Percentiles rank a stretch among this genome's conserved stretches.
phyloP scores from a whole-genome alignment of 192 early-diverging fungal species.

The Coemansia sp. region DNA sequence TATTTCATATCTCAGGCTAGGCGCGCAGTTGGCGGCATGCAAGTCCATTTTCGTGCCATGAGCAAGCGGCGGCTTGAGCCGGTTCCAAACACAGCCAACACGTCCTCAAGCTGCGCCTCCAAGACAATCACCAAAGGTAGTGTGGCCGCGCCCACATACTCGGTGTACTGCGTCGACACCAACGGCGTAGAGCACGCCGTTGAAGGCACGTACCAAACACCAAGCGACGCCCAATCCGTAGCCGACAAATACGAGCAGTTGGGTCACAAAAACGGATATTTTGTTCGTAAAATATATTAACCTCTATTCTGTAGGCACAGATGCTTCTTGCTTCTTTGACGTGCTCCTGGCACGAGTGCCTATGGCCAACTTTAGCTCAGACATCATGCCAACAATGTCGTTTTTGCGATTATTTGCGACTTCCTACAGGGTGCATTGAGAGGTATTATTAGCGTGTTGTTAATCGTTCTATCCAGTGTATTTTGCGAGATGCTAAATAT shows the following conservation, averaged over 20 bases:
- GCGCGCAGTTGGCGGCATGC: too few relatives aligned
- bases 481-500: too few relatives aligned
- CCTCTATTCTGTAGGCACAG: not conserved
- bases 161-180: constrained; percentile 25
- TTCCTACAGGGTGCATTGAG: constrained; percentile 7
- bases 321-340: not conserved
- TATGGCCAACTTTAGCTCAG: constrained; percentile 37
- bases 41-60: too few relatives aligned
- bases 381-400: constrained; percentile 32
- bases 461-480: not conserved
- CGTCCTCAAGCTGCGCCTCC: too few relatives aligned
- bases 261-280: constrained; percentile 39
- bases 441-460: not conserved
- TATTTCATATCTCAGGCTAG: not conserved
- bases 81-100: too few relatives aligned
- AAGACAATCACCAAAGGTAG: not conserved
- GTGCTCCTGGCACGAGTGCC: constrained; percentile 4
- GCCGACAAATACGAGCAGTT: constrained; percentile 19
- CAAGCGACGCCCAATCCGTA: constrained; percentile 4
- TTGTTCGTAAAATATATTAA: constrained; percentile 5
- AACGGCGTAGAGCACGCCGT: constrained; percentile 29
- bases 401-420: constrained; percentile 1
- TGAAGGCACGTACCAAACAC: constrained; percentile 5
- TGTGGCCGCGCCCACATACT: not conserved
- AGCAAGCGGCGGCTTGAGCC: not conserved